Evolutionary conservation across 2,329 filamentous ascomycete species (phyloP).

Genomic region (Xylaria hypoxylon): DNA sequence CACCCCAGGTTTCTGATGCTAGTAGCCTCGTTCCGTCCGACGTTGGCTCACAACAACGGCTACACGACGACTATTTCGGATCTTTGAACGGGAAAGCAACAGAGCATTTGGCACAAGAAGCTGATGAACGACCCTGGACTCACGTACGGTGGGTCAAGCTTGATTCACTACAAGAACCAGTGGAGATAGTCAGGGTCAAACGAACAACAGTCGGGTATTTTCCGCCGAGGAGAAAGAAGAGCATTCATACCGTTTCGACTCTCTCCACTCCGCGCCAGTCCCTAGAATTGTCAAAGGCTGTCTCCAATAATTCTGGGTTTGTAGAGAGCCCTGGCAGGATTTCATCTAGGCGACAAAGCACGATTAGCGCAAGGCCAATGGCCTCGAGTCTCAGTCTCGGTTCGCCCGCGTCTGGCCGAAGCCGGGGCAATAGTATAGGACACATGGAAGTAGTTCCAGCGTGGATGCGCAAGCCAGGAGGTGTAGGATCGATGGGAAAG

Average conservation of each 20-base stretch:
- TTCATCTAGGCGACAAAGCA: conserved; percentile 50
- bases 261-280: conserved; percentile 76
- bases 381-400: conserved; percentile 47
- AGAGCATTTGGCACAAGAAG: conserved; percentile 52
- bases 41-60: conserved; percentile 42
- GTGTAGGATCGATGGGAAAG: conserved; percentile 83
- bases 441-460: conserved; percentile 55
- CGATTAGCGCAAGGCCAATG: conserved; percentile 44
- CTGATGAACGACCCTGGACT: conserved; percentile 78
- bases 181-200: conserved; percentile 88
- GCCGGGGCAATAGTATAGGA: conserved; percentile 48
- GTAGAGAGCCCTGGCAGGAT: conserved; percentile 48
- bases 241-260: conserved; percentile 72
- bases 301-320: conserved; percentile 47
- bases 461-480: conserved; percentile 85
- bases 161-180: conserved; percentile 73
- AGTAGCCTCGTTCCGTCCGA: conserved; percentile 41
- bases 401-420: conserved; percentile 46
- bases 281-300: conserved; percentile 65
- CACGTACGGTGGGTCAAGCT: conserved; percentile 92
- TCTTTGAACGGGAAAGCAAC: conserved; percentile 52
- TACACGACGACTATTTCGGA: conserved; percentile 58
- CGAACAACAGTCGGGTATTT: conserved; percentile 89
- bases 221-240: conserved; percentile 90
- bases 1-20: conserved; percentile 55